phyloP scores from a whole-genome alignment of 495 filamentous ascomycete genomes.

The Lichina pygmaea region DNA sequence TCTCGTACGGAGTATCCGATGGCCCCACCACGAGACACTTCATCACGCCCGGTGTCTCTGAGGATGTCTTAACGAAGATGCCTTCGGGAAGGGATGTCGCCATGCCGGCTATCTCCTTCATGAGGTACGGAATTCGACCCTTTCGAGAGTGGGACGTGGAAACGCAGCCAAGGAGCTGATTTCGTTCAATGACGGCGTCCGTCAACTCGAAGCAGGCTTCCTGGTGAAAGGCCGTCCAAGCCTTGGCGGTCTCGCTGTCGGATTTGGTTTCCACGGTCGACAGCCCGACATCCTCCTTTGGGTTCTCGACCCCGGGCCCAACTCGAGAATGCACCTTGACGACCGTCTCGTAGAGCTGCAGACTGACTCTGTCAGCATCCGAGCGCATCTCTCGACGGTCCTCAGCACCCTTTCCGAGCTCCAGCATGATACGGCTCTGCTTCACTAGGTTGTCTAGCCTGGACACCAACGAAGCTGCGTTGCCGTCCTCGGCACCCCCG shows the following conservation, averaged over 20 bases:
- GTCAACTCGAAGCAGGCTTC: not conserved
- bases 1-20: constrained; percentile 1
- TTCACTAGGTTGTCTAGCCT: not conserved
- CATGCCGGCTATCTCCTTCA: constrained; percentile 1
- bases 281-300: not conserved
- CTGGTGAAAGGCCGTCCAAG: not conserved
- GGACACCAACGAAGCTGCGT: not conserved
- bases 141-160: not conserved
- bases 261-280: not conserved
- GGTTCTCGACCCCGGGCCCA: not conserved
- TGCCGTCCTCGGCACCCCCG: not conserved
- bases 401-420: not conserved
- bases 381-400: not conserved
- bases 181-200: not conserved
- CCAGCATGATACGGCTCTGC: not conserved
- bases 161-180: not conserved
- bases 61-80: not conserved
- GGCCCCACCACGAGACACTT: not conserved
- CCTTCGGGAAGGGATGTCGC: not conserved
- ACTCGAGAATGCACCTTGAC: not conserved
- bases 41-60: not conserved
- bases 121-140: constrained; percentile 1
- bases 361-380: not conserved
- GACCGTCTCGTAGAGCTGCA: not conserved
- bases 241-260: not conserved